A percentile compares a stretch with the other conserved stretches of the same genome.
phyloP scores from a whole-genome alignment of 176 grass and related monocot species.

The Tuctoria greenei region DNA sequence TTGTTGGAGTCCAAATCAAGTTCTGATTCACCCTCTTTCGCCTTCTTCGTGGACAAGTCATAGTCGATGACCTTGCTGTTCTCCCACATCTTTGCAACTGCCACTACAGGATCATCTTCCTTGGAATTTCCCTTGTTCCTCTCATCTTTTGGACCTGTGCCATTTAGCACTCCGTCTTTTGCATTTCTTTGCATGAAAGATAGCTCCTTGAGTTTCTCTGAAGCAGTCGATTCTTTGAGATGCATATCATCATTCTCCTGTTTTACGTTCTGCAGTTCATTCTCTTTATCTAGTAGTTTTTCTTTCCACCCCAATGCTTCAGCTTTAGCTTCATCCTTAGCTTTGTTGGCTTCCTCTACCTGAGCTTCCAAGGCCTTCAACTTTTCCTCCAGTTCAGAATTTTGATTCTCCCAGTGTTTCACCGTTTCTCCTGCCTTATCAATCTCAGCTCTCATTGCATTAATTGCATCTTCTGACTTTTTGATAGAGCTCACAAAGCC shows the following conservation, averaged over 20 bases:
- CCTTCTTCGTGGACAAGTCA: constrained; percentile 48
- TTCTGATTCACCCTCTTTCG: constrained; percentile 45
- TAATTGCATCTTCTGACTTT: constrained; percentile 53
- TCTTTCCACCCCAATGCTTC: constrained; percentile 59
- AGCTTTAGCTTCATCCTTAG: constrained; percentile 51
- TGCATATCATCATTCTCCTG: constrained; percentile 51
- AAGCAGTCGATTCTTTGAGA: constrained; percentile 32
- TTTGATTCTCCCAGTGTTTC: constrained; percentile 43
- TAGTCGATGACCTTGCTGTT: constrained; percentile 44
- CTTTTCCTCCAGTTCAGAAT: constrained; percentile 45
- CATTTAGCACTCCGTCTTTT: constrained; percentile 32
- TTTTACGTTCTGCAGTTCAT: constrained; percentile 41
- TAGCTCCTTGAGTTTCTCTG: constrained; percentile 47
- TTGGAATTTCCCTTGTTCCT: constrained; percentile 41
- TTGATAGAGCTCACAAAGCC: constrained; percentile 49
- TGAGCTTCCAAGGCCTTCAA: constrained; percentile 51
- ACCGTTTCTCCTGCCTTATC: constrained; percentile 28
- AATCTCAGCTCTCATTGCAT: constrained; percentile 46
- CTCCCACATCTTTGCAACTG: constrained; percentile 48
- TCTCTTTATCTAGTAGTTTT: constrained; percentile 52
- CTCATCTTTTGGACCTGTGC: constrained; percentile 29
- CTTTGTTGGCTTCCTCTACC: constrained; percentile 38
- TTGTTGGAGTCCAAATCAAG: constrained; percentile 48
- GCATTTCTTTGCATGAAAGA: constrained; percentile 44
- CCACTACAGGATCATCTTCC: constrained; percentile 43